A percentile compares a stretch with the other conserved stretches of the same genome.
These are phyloP conservation scores for Globisporangium okanoganense DNA, from an alignment of 352 stramenopile species.

Conservation along the genomic window DNA sequence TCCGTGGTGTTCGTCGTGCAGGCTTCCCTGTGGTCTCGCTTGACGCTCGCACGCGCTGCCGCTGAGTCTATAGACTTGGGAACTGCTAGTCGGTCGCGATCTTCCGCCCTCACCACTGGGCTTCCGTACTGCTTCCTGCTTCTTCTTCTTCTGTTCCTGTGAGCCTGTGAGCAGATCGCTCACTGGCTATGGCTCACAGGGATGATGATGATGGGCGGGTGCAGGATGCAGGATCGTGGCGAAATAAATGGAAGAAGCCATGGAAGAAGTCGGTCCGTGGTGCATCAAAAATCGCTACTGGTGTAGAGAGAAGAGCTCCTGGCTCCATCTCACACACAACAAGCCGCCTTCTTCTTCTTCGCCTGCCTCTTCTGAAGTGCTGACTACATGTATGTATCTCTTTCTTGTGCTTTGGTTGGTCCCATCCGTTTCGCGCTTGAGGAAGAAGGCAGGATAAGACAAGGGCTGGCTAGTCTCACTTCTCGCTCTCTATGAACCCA, in stretches of 20 bases:
- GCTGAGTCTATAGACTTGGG: background rate
- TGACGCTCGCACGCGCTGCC: background rate
- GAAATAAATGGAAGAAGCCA: conserved; percentile 6
- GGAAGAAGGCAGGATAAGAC: background rate
- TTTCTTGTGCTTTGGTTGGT: too few species aligned
- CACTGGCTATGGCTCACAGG: background rate
- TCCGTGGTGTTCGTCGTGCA: background rate
- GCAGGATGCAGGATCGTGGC: too few species aligned
- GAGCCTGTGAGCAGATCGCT: too few species aligned
- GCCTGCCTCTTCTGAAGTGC: conserved; percentile 8
- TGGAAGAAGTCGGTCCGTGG: too few species aligned
- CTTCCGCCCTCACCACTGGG: background rate
- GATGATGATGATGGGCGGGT: background rate
- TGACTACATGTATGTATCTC: background rate
- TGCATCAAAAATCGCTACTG: too few species aligned
- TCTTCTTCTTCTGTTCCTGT: conserved; percentile 4
- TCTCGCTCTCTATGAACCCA: background rate
- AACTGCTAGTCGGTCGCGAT: background rate
- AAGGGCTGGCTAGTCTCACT: too few species aligned
- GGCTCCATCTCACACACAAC: background rate
- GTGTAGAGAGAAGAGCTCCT: background rate
- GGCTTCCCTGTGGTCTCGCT: background rate
- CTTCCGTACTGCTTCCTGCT: background rate
- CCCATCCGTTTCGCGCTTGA: background rate
- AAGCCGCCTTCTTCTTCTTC: background rate